Evolutionary conservation across 2,329 filamentous ascomycete species (phyloP), one percentile per base, ranked within the genome.

Genomic region (Colletotrichum truncatum): DNA sequence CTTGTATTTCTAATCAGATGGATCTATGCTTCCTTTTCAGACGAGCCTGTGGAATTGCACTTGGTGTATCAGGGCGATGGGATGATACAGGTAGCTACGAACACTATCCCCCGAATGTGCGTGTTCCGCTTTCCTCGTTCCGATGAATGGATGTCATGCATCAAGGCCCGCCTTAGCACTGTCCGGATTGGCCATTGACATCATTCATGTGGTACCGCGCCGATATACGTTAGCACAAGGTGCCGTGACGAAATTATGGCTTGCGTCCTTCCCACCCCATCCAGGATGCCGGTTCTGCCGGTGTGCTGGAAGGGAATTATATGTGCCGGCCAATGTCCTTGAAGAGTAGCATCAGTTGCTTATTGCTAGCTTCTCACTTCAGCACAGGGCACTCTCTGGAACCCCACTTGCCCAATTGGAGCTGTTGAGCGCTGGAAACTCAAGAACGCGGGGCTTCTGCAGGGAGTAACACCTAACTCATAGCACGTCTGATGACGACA

Each of bases 401-500:
- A n/a, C 11, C 46, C 46, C 46, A 34, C 46, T 28, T 23, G 46
- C 16, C 28, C 2, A 4, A 30, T 18, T 21, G 28, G 0, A 49
- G n/a, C 3, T 34, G 21, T 28, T 23, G 32, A 18, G 16, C 54
- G 23, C 58, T 56, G 52, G 8, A 56, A 39, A 43, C 32, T 28
- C 51, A 30, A 26, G 58, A 62, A 25, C 38, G 52, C 41, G 51
- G 52, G 58, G 41, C 16, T n/a, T 57, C 58, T 51, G 39, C 32
- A 49, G n/a, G 9, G n/a, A 38, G 30, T 48, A 32, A 45, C 38
- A 39, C 46, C 28, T 34, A 48, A 7, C n/a, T n/a, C n/a, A n/a
- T n/a, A n/a, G n/a, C n/a, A n/a, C n/a, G 6, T 30, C 51, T 39
- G 34, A 41, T 64, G 61, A 64, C 61, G 61, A 60, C 61, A 64